Evolutionary conservation across 2,329 filamentous ascomycete species (phyloP).

Genomic region (Microsporum ferrugineum): DNA sequence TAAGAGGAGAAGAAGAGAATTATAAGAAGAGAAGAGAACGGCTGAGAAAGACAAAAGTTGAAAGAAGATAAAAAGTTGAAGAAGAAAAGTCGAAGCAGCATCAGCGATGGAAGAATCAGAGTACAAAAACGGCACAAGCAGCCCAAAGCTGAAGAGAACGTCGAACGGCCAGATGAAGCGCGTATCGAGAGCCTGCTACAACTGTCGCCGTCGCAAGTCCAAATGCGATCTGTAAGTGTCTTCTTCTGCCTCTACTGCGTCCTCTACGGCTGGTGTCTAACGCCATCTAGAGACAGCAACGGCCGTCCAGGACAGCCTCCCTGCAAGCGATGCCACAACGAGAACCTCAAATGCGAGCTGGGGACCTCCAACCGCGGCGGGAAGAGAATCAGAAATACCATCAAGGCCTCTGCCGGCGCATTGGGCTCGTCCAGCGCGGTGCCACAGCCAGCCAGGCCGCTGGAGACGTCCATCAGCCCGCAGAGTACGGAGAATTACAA

Average conservation of each 20-base stretch:
- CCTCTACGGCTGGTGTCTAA: constrained; percentile 2
- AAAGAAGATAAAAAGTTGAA: background rate
- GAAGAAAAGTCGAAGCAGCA: background rate
- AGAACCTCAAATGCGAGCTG: constrained; percentile 48
- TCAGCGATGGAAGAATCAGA: background rate
- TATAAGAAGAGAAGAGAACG: background rate
- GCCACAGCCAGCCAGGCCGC: background rate
- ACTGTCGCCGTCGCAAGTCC: constrained; percentile 41
- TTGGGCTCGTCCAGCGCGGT: background rate
- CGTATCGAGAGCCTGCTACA: constrained; percentile 39
- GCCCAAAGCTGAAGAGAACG: constrained; percentile 19
- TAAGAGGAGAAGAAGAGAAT: background rate
- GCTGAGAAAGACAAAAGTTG: background rate
- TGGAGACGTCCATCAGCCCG: background rate
- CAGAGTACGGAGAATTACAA: background rate
- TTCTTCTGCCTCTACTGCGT: background rate
- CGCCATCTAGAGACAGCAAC: constrained; percentile 30
- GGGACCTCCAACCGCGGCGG: constrained; percentile 50
- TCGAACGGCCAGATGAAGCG: constrained; percentile 32
- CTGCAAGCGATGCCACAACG: constrained; percentile 47
- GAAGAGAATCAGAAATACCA: constrained; percentile 44
- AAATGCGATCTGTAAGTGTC: constrained; percentile 41
- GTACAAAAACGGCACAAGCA: constrained; percentile 10
- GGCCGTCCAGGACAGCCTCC: constrained; percentile 42
- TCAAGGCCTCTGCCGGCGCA: background rate